Evolutionary conservation across 441 rosid species (phyloP).

Genomic region (Erodium texanum): DNA sequence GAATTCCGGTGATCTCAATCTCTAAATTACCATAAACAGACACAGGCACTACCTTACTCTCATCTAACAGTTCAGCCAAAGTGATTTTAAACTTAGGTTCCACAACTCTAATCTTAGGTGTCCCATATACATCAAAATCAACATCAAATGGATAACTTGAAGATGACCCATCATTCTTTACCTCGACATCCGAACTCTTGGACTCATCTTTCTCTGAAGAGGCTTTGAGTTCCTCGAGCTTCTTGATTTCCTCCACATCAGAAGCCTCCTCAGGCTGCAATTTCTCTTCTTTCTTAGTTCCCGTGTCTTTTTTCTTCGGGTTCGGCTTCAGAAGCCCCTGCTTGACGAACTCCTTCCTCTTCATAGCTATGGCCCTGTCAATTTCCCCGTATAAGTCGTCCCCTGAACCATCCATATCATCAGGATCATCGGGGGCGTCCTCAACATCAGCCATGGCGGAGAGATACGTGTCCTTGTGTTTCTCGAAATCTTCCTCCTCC

Average conservation of each 20-base stretch:
- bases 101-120: conserved; percentile 41
- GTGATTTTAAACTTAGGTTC: conserved; percentile 70
- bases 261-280: conserved; percentile 66
- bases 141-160: conserved; percentile 56
- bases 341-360: conserved; percentile 65
- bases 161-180: conserved; percentile 18
- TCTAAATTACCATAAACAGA: conserved; percentile 78
- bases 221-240: conserved; percentile 43
- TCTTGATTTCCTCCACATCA: conserved; percentile 79
- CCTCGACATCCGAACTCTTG: conserved; percentile 25
- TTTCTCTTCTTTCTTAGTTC: conserved; percentile 34
- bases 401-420: conserved; percentile 16
- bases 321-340: conserved; percentile 54
- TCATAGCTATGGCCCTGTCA: conserved; percentile 74
- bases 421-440: conserved; percentile 35
- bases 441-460: conserved; percentile 67
- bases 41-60: conserved; percentile 76
- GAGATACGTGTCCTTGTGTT: conserved; percentile 53
- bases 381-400: conserved; percentile 80
- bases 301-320: conserved; percentile 23
- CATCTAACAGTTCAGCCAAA: conserved; percentile 83
- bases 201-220: conserved; percentile 27
- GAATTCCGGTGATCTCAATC: conserved; percentile 79
- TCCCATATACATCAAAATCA: conserved; percentile 63
- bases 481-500: conserved; percentile 66